Evolutionary conservation across 2,329 filamentous ascomycete species (phyloP).

Genomic region (Pseudocercospora pini-densiflorae): DNA sequence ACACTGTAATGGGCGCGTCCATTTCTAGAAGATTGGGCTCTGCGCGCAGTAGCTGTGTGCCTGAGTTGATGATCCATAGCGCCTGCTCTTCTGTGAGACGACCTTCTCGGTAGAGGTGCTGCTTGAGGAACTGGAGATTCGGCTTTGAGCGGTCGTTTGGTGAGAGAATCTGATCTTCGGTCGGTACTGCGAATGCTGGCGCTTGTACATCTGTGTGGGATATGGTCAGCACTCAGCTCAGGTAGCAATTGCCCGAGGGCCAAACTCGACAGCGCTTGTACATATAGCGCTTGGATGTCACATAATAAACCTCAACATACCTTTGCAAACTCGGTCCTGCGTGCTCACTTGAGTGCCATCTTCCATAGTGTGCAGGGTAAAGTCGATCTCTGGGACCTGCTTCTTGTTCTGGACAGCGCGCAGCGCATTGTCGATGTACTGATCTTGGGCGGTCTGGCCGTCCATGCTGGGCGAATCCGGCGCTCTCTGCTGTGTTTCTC

Average conservation of each 20-base stretch:
- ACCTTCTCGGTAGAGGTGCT: constrained; percentile 97
- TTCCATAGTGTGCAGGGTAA: constrained; percentile 98
- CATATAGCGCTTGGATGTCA: background rate
- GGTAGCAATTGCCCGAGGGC: background rate
- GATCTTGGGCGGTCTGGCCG: constrained; percentile 41
- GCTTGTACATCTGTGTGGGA: constrained; percentile 83
- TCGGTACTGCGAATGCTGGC: constrained; percentile 89
- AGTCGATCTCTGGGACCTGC: constrained; percentile 96
- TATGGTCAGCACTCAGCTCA: constrained; percentile 25
- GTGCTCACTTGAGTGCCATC: constrained; percentile 96
- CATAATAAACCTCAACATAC: constrained; percentile 52
- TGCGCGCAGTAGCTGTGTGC: constrained; percentile 81
- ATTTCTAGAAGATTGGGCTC: constrained; percentile 98
- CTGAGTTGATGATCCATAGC: constrained; percentile 88
- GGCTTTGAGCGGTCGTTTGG: constrained; percentile 85
- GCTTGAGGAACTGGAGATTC: constrained; percentile 91
- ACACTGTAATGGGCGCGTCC: constrained; percentile 99
- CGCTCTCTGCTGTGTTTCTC: constrained; percentile 4
- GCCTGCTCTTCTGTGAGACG: constrained; percentile 97
- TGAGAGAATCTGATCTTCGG: constrained; percentile 92
- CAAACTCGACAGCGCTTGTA: background rate
- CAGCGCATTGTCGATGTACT: constrained; percentile 79
- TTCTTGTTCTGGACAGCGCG: constrained; percentile 94
- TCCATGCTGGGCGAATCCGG: constrained; percentile 37
- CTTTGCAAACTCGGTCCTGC: constrained; percentile 96